Conservation (phyloP, 768 basidiomycete species). For the Russula sp. region DNA sequence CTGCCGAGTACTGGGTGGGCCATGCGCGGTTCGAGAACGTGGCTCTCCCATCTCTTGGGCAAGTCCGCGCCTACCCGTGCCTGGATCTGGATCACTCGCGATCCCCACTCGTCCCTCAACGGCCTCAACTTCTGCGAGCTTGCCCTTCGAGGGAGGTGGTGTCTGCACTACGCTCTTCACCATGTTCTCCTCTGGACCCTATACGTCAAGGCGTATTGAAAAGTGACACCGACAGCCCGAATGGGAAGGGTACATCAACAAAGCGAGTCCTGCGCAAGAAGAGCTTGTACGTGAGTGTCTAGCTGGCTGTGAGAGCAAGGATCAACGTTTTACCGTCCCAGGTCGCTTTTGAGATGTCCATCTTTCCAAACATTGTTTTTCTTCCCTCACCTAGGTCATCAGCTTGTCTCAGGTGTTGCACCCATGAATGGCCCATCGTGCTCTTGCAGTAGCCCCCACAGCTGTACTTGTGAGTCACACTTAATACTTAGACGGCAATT, state of each 20-base stretch:
- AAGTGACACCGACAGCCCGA: conserved; percentile 28
- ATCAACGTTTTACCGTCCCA: conserved; percentile 24
- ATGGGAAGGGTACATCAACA: conserved; percentile 33
- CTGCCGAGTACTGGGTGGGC: not conserved
- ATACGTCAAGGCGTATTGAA: conserved; percentile 37
- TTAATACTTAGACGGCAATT: too few species aligned
- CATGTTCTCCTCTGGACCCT: conserved; percentile 56
- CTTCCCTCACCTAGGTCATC: conserved; percentile 59
- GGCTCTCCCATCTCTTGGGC: too few species aligned
- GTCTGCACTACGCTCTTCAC: conserved; percentile 58
- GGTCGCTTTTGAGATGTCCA: too few species aligned
- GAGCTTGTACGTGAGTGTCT: conserved; percentile 35
- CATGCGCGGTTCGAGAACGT: not conserved
- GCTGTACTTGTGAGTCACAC: too few species aligned
- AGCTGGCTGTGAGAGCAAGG: conserved; percentile 31
- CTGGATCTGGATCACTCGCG: conserved; percentile 41
- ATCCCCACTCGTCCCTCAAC: conserved; percentile 55
- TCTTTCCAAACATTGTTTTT: conserved; percentile 77
- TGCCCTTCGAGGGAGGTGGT: conserved; percentile 86
- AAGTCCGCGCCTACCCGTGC: too few species aligned
- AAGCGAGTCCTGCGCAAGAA: conserved; percentile 60
- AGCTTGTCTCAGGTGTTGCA: conserved; percentile 33
- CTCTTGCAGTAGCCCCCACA: too few species aligned
- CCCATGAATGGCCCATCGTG: too few species aligned
- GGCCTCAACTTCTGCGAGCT: conserved; percentile 69